Evolutionary conservation across 495 filamentous ascomycete genomes (phyloP), one percentile per base, ranked within the genome.

Genomic region (Penicillium bialowiezense): DNA sequence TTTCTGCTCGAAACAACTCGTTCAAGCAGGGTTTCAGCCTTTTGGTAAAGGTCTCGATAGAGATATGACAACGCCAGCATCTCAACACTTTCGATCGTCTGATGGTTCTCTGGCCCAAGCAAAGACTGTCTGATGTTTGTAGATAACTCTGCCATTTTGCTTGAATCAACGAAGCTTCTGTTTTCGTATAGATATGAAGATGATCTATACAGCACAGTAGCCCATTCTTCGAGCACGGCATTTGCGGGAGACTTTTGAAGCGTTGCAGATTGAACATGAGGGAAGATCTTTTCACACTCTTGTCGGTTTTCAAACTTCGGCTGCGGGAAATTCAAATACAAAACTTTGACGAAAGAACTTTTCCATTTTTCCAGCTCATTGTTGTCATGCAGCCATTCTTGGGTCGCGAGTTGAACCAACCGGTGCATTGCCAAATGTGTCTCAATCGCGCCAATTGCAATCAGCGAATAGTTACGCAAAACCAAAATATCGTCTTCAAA

Each of bases 401-500:
- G 48, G 19, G 44, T 60, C 23, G 53, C 43, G 7, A 63, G 23
- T 42, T 63, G 49, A 9, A 63, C 54, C 9, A 63, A 50, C n/a
- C 57, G 38, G 44, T 63, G 57, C 35, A 59, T 58, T 19, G 50
- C 39, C 28, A 54, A 59, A 21, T 21, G 29, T 3, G 41, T 40
- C 15, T 32, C 5, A 33, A 38, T 29, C 28, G 21, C 48, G 39
- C 45, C 21, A 17, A 51, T 14, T 7, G 55, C 53, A 46, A 78
- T 62, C 20, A 77, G 68, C 36, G 59, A 69, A 52, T 69, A 76
- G 44, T 68, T 58, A 51, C 58, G 42, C 32, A 79, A 52, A n/a
- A 55, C 61, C 20, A 39, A 26, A 3, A 79, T 21, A 58, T 77
- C 70, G 6, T 72, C 64, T 45, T 76, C 69, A 57, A 77, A 77